Percentiles rank a stretch among this genome's conserved stretches.
phyloP scores from a whole-genome alignment of 2,329 filamentous ascomycete species.

The Aureobasidium subglaciale region DNA sequence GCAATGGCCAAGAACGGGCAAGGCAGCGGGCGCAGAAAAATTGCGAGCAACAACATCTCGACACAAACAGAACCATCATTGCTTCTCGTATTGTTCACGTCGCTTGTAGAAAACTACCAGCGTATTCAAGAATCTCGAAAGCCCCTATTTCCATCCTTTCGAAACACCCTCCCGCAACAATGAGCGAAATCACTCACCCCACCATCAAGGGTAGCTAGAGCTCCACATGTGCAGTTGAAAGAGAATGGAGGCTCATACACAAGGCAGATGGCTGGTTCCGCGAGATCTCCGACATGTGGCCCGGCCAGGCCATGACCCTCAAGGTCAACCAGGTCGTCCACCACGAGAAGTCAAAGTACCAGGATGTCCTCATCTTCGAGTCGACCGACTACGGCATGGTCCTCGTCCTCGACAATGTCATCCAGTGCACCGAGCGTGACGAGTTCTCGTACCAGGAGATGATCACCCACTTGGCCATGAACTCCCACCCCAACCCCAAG shows the following conservation, averaged over 20 bases:
- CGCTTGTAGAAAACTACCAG: conserved; percentile 5
- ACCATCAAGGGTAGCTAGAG: conserved; percentile 62
- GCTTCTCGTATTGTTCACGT: conserved; percentile 7
- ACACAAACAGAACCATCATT: neutral
- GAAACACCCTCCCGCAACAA: conserved; percentile 27
- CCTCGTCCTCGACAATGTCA: conserved; percentile 95
- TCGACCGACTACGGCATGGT: conserved; percentile 95
- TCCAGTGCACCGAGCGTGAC: conserved; percentile 96
- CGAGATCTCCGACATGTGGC: conserved; percentile 98
- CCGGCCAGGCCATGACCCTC: conserved; percentile 96
- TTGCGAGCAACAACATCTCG: neutral
- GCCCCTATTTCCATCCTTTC: neutral
- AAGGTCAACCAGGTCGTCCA: conserved; percentile 96
- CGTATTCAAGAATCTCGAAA: neutral
- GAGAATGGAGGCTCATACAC: conserved; percentile 18
- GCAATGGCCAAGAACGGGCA: conserved; percentile 8
- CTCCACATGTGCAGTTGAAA: conserved; percentile 11
- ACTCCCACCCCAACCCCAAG: conserved; percentile 96
- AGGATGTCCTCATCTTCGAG: conserved; percentile 98
- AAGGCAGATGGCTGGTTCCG: conserved; percentile 96
- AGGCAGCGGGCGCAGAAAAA: neutral
- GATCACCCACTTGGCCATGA: conserved; percentile 98
- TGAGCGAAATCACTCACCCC: conserved; percentile 66
- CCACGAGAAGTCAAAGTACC: conserved; percentile 99
- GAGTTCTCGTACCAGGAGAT: conserved; percentile 99